These are phyloP conservation scores for Paxillus involutus DNA, from an alignment of 768 basidiomycete genomes.

Conservation along the genomic window DNA sequence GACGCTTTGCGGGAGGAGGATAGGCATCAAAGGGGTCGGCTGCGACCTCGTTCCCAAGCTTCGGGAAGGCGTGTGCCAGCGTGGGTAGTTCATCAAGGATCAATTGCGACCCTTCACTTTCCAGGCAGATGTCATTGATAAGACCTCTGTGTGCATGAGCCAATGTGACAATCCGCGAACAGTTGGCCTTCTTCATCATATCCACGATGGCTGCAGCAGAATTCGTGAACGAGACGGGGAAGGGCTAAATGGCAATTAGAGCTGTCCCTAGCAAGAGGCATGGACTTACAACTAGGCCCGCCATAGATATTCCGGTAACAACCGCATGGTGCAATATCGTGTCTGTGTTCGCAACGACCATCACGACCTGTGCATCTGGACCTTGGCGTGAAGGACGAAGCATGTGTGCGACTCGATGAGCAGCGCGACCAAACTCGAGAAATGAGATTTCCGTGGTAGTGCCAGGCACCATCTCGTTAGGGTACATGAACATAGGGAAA, in stretches of 20 bases:
- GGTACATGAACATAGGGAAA: slow-evolving; percentile 6
- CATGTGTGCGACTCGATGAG: slow-evolving; percentile 8
- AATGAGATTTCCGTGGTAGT: slow-evolving; percentile 6
- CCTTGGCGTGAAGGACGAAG: slow-evolving; percentile 9
- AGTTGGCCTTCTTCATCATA: slow-evolving; percentile 2
- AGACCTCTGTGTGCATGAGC: not conserved
- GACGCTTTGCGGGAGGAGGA: not conserved
- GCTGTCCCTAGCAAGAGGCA: not conserved
- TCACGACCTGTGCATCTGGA: slow-evolving; percentile 21
- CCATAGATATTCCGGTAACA: too few relatives aligned
- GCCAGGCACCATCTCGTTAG: slow-evolving; percentile 8
- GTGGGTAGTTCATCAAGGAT: not conserved
- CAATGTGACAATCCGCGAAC: not conserved
- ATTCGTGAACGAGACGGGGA: slow-evolving; percentile 35
- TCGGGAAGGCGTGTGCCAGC: slow-evolving; percentile 30
- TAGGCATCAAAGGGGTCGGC: slow-evolving; percentile 2
- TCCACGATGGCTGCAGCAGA: slow-evolving; percentile 33
- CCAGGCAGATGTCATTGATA: not conserved
- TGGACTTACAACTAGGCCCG: not conserved
- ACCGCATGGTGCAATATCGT: too few relatives aligned
- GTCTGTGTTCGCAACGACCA: slow-evolving; percentile 20
- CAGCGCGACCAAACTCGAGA: not conserved
- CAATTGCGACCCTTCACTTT: not conserved
- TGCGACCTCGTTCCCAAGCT: slow-evolving; percentile 29
- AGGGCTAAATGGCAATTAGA: slow-evolving; percentile 6